A percentile compares a stretch with the other conserved stretches of the same genome.
phyloP scores from a whole-genome alignment of 768 basidiomycete species.

The Cystobasidium onofrii region DNA sequence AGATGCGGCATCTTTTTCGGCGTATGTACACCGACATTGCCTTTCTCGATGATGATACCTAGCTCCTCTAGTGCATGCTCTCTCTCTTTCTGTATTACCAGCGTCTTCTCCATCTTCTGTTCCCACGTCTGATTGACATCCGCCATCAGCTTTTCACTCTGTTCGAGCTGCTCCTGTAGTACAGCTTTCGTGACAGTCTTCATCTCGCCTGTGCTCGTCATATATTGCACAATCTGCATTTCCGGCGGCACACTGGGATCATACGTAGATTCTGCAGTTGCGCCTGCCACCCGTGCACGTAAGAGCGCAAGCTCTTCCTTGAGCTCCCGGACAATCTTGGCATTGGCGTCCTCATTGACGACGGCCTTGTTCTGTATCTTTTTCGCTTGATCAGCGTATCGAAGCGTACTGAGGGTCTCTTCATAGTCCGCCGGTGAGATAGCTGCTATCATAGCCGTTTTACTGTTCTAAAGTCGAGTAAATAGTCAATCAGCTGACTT shows the following conservation, averaged over 20 bases:
- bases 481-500: not conserved
- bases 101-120: slow-evolving; percentile 79
- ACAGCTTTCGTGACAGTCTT: slow-evolving; percentile 96
- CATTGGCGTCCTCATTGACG: slow-evolving; percentile 98
- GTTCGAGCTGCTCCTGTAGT: slow-evolving; percentile 90
- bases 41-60: slow-evolving; percentile 93
- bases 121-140: slow-evolving; percentile 93
- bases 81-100: slow-evolving; percentile 90
- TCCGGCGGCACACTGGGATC: slow-evolving; percentile 84
- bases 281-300: slow-evolving; percentile 69
- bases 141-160: slow-evolving; percentile 91
- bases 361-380: slow-evolving; percentile 99
- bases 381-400: slow-evolving; percentile 83
- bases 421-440: slow-evolving; percentile 98
- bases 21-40: slow-evolving; percentile 89
- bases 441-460: slow-evolving; percentile 99
- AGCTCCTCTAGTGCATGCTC: slow-evolving; percentile 96
- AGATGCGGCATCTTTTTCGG: slow-evolving; percentile 97
- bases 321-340: slow-evolving; percentile 94
- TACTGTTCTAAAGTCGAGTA: slow-evolving; percentile 57
- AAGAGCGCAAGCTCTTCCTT: slow-evolving; percentile 95
- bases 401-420: slow-evolving; percentile 88
- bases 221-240: slow-evolving; percentile 89
- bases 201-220: slow-evolving; percentile 83
- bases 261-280: slow-evolving; percentile 63